These are phyloP conservation scores for Sarcodon aspratus DNA, from an alignment of 768 basidiomycete genomes.

Conservation along the genomic window DNA sequence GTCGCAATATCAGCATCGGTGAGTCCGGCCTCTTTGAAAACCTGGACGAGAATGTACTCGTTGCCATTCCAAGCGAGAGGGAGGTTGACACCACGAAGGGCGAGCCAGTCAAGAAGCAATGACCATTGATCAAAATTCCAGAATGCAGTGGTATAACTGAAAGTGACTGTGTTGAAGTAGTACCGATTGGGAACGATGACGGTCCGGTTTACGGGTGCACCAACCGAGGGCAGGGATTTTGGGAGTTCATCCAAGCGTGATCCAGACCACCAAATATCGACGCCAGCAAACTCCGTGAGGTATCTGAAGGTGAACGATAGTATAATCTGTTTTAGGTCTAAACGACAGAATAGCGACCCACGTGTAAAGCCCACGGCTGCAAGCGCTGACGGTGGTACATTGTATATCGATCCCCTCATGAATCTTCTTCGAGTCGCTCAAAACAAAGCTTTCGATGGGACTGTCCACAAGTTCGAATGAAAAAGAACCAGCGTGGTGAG, in stretches of 20 bases:
- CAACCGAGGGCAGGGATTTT: conserved; percentile 16
- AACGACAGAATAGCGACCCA: conserved; percentile 7
- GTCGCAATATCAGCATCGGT: conserved; percentile 19
- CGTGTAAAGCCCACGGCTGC: conserved; percentile 27
- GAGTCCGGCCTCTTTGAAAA: conserved; percentile 26
- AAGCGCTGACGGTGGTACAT: conserved; percentile 25
- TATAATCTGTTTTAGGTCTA: neutral
- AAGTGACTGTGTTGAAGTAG: conserved; percentile 32
- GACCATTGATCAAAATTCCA: conserved; percentile 28
- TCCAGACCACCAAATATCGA: conserved; percentile 34
- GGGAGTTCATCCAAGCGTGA: conserved; percentile 24
- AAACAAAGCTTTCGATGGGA: conserved; percentile 19
- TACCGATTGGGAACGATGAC: conserved; percentile 27
- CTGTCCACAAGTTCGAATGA: conserved; percentile 16
- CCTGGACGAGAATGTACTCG: conserved; percentile 23
- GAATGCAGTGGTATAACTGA: conserved; percentile 27
- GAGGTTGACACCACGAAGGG: conserved; percentile 27
- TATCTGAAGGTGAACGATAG: conserved; percentile 13
- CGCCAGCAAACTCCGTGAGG: conserved; percentile 22
- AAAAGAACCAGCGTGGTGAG: conserved; percentile 20
- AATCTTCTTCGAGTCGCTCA: conserved; percentile 15
- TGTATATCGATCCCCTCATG: conserved; percentile 16
- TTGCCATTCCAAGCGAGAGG: conserved; percentile 31
- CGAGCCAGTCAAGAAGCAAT: conserved; percentile 29
- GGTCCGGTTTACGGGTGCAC: conserved; percentile 17